Evolutionary conservation across 2,329 filamentous ascomycete genomes (phyloP).

Genomic region (Neocatenulostroma microsporum): DNA sequence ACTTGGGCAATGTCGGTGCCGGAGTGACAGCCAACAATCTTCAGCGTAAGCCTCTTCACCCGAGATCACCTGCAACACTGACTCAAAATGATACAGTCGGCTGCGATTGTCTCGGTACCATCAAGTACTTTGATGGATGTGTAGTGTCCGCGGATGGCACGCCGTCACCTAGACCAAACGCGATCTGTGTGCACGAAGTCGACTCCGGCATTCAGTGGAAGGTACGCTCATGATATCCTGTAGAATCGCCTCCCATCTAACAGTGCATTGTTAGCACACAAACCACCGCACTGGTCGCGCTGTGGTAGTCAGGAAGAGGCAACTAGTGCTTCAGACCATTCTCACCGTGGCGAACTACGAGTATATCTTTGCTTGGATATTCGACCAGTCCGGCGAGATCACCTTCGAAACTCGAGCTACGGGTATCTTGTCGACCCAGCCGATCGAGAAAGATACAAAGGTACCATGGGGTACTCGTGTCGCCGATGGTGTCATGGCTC

Average conservation of each 20-base stretch:
- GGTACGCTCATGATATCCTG: too few relatives aligned
- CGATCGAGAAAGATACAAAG: slow-evolving; percentile 49
- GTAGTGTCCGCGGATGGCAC: slow-evolving; percentile 48
- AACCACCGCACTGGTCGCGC: slow-evolving; percentile 58
- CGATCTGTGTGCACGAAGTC: slow-evolving; percentile 62
- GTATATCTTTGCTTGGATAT: slow-evolving; percentile 55
- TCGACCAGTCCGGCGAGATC: slow-evolving; percentile 57
- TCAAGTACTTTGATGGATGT: slow-evolving; percentile 51
- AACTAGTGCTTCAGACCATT: slow-evolving; percentile 60
- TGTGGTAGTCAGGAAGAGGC: slow-evolving; percentile 53
- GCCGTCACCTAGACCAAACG: slow-evolving; percentile 49
- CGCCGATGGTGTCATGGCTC: slow-evolving; percentile 55
- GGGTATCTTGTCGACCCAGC: slow-evolving; percentile 54
- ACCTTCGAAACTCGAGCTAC: slow-evolving; percentile 57
- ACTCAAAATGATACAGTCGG: slow-evolving; percentile 57
- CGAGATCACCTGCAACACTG: slow-evolving; percentile 47
- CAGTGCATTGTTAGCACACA: too few relatives aligned
- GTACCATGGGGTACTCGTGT: slow-evolving; percentile 51
- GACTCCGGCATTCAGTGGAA: slow-evolving; percentile 64
- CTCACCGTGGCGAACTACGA: slow-evolving; percentile 65
- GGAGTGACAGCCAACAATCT: slow-evolving; percentile 62
- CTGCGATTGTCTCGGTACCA: slow-evolving; percentile 57
- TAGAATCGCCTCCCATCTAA: too few relatives aligned
- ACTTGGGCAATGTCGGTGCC: slow-evolving; percentile 62
- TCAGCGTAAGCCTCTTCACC: slow-evolving; percentile 42